Conservation (phyloP, 306 rosid genomes). For the Prosopis cineraria region DNA sequence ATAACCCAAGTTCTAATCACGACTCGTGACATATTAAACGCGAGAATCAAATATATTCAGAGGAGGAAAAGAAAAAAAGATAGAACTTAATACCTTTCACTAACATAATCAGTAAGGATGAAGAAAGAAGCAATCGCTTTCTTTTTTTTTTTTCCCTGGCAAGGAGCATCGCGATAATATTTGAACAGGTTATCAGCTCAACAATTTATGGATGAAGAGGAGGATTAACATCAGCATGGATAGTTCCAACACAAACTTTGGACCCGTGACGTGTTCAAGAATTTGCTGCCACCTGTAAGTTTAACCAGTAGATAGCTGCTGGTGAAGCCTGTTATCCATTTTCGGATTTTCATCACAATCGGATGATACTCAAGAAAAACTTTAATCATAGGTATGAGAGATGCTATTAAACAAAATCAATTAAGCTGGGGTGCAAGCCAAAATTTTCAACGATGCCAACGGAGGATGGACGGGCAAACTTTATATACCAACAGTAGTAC, state of each 20-base stretch:
- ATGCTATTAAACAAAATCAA: conserved; percentile 24
- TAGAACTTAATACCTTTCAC: conserved; percentile 39
- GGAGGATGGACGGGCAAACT: background rate
- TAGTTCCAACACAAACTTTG: conserved; percentile 45
- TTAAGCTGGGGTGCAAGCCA: conserved; percentile 22
- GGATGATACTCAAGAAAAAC: conserved; percentile 31
- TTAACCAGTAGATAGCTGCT: conserved; percentile 98
- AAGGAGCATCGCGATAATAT: conserved; percentile 29
- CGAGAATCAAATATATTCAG: background rate
- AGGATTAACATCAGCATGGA: conserved; percentile 48
- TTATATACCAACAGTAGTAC: conserved; percentile 1
- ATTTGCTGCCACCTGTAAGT: conserved; percentile 60
- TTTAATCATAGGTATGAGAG: conserved; percentile 8
- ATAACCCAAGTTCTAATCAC: background rate
- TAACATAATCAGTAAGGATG: conserved; percentile 26
- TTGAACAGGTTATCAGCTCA: conserved; percentile 36
- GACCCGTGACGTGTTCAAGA: conserved; percentile 38
- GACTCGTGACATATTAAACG: background rate
- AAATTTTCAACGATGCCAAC: conserved; percentile 18
- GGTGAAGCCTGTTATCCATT: conserved; percentile 98
- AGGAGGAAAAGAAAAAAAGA: conserved; percentile 1
- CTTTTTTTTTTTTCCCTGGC: conserved; percentile 19
- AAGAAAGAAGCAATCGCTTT: conserved; percentile 29
- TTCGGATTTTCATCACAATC: conserved; percentile 72
- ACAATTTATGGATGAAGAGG: conserved; percentile 42